A percentile compares a stretch with the other conserved stretches of the same genome.
Evolutionary conservation across 1,139 yeast species (phyloP).

Genomic region (Kodamaea ohmeri): DNA sequence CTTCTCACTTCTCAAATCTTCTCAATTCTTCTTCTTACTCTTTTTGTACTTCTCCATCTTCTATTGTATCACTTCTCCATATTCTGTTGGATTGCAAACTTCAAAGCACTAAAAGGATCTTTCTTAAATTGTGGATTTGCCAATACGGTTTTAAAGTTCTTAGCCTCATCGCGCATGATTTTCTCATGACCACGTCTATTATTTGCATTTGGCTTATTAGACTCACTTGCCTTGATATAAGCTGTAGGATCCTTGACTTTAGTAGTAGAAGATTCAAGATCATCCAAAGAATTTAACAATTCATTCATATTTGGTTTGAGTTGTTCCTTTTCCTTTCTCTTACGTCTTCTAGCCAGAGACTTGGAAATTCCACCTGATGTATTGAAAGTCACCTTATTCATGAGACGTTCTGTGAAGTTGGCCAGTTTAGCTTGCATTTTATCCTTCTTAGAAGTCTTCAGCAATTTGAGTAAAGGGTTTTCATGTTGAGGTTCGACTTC

Average conservation of each 20-base stretch:
- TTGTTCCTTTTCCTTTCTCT: constrained; percentile 60
- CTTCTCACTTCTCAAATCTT: too few species aligned
- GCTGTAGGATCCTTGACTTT: constrained; percentile 13
- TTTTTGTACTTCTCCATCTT: not conserved
- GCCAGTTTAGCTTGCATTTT: constrained; percentile 41
- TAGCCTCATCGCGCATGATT: constrained; percentile 52
- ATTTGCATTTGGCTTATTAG: constrained; percentile 54
- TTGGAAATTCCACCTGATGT: constrained; percentile 52
- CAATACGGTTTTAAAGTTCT: constrained; percentile 54
- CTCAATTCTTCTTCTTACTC: too few species aligned
- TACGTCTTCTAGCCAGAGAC: constrained; percentile 62
- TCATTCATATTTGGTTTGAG: constrained; percentile 67
- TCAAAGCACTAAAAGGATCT: constrained; percentile 60
- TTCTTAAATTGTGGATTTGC: constrained; percentile 49
- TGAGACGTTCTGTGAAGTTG: constrained; percentile 28
- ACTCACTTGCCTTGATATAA: constrained; percentile 22
- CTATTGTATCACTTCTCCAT: constrained; percentile 1
- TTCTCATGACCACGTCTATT: constrained; percentile 55
- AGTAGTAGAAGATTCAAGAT: constrained; percentile 17
- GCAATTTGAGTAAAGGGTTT: constrained; percentile 55
- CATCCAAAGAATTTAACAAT: constrained; percentile 51
- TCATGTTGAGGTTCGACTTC: constrained; percentile 15
- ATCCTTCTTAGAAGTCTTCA: constrained; percentile 53
- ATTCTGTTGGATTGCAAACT: constrained; percentile 32
- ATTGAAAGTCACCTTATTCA: constrained; percentile 30